These are phyloP conservation scores for Fusarium pseudocircinatum DNA, from an alignment of 2,329 filamentous ascomycete species.

Conservation along the genomic window DNA sequence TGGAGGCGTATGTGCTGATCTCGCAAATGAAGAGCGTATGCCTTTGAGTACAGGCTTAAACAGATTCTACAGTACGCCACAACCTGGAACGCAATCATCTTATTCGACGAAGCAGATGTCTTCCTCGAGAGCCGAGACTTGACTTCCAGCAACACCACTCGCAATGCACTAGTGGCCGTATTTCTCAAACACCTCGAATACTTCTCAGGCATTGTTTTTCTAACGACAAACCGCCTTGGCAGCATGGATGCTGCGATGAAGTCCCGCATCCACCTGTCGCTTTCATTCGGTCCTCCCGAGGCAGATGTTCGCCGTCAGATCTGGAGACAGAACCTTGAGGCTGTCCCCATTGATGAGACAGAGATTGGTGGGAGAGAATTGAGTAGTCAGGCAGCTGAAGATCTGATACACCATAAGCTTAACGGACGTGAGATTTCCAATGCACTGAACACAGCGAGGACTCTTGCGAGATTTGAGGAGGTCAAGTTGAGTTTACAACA, in stretches of 20 bases:
- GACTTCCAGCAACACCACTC: background rate
- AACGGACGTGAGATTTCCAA: background rate
- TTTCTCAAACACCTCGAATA: background rate
- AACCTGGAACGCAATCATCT: background rate
- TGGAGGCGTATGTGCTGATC: accelerated
- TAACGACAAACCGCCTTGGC: background rate
- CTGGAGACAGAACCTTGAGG: background rate
- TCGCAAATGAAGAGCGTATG: background rate
- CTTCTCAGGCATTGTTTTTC: background rate
- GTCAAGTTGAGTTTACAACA: background rate
- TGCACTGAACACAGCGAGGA: background rate
- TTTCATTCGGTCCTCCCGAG: background rate
- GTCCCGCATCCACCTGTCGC: background rate
- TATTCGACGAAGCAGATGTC: background rate
- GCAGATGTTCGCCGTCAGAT: background rate
- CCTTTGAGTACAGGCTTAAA: background rate
- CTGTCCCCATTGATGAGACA: background rate
- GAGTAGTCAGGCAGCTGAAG: accelerated
- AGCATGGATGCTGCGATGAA: background rate
- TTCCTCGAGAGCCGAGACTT: background rate
- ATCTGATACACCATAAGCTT: background rate
- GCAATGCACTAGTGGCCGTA: background rate
- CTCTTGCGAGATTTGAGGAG: background rate
- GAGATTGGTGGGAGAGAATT: background rate
- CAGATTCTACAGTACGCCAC: background rate